These are phyloP conservation scores for Pseudogymnoascus destructans DNA, from an alignment of 2,329 filamentous ascomycete genomes.

Conservation along the genomic window DNA sequence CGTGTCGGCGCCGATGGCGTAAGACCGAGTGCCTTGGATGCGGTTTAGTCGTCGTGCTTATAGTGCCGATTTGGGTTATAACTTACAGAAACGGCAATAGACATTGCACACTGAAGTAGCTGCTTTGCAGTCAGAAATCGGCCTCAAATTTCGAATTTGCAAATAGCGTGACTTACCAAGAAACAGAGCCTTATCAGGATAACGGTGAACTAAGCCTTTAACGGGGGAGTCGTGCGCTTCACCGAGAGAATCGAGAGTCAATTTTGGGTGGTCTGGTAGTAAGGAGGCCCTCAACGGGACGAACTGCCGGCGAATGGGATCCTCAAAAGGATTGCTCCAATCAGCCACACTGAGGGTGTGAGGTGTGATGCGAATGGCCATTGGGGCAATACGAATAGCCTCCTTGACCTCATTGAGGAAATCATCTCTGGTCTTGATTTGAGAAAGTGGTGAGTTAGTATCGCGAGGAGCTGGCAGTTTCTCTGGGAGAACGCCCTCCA, in stretches of 20 bases:
- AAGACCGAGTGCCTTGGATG: constrained; percentile 36
- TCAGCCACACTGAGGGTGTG: constrained; percentile 46
- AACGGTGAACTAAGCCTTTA: constrained; percentile 47
- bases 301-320: constrained; percentile 48
- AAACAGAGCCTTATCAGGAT: constrained; percentile 49
- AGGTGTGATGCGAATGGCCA: constrained; percentile 48
- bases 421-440: constrained; percentile 35
- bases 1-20: constrained; percentile 43
- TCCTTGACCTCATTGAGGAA: constrained; percentile 41
- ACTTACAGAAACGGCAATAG: constrained; percentile 44
- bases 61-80: neutral
- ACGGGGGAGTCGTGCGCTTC: constrained; percentile 44
- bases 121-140: constrained; percentile 24
- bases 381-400: constrained; percentile 41
- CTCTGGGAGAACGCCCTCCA: constrained; percentile 37
- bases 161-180: constrained; percentile 33
- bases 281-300: constrained; percentile 42
- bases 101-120: constrained; percentile 48
- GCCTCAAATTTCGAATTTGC: neutral
- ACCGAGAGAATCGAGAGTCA: constrained; percentile 45
- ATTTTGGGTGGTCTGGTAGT: constrained; percentile 39
- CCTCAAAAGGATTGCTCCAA: constrained; percentile 44
- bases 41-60: neutral
- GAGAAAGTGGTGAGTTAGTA: constrained; percentile 19
- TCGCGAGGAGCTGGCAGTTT: constrained; percentile 29